Evolutionary conservation across 495 filamentous ascomycete species (phyloP).

Genomic region (Tetracladium setigerum): DNA sequence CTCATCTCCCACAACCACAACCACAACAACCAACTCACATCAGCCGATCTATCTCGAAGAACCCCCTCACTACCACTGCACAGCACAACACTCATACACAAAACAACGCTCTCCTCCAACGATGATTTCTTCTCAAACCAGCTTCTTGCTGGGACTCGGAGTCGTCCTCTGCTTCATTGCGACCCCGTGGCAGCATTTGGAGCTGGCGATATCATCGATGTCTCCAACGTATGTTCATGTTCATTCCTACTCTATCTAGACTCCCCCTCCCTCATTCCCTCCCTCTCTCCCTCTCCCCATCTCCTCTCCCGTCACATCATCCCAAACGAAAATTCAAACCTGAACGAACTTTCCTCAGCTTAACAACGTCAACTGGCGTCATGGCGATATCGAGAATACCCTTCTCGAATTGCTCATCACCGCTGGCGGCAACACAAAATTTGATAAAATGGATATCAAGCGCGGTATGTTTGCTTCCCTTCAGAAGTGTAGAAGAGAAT

Average conservation of each 20-base stretch:
- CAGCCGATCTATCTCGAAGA: too few relatives aligned
- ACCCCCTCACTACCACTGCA: too few relatives aligned
- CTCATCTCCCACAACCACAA: too few relatives aligned
- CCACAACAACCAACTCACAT: too few relatives aligned
- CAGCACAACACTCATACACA: too few relatives aligned
- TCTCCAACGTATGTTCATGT: conserved; percentile 3
- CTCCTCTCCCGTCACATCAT: too few relatives aligned
- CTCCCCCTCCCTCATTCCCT: too few relatives aligned
- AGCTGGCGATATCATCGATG: conserved; percentile 4
- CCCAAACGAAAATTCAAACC: too few relatives aligned
- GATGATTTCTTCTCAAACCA: not conserved
- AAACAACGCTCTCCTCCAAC: too few relatives aligned
- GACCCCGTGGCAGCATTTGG: conserved; percentile 3
- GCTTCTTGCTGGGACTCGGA: conserved; percentile 1
- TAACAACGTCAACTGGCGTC: conserved; percentile 50
- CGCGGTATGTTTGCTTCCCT: conserved; percentile 25
- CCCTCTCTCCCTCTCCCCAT: too few relatives aligned
- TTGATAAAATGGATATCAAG: conserved; percentile 79
- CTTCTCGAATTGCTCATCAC: conserved; percentile 67
- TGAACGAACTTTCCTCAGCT: conserved; percentile 23
- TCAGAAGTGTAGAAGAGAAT: too few relatives aligned
- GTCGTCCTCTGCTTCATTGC: conserved; percentile 3
- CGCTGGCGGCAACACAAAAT: conserved; percentile 73
- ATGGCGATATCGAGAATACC: conserved; percentile 93
- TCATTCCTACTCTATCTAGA: too few relatives aligned